Conservation (phyloP, 139 green algal species). For the Tetraselmis striata region DNA sequence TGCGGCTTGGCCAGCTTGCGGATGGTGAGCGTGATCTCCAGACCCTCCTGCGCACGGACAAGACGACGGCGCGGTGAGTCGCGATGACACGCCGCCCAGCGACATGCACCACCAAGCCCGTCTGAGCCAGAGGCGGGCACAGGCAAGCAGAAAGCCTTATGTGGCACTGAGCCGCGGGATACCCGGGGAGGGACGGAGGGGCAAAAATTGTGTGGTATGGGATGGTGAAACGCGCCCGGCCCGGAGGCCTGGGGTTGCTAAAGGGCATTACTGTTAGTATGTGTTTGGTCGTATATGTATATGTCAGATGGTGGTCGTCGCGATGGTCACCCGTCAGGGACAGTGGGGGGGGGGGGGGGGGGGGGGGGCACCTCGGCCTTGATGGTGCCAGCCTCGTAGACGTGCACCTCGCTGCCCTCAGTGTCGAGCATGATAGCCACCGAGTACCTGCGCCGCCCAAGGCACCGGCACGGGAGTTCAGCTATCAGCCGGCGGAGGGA, state of each 20-base stretch:
- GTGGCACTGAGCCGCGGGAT: background rate
- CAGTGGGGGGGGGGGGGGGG: background rate
- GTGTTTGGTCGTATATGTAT: too few relatives aligned
- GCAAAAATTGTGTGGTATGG: too few relatives aligned
- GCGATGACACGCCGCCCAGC: background rate
- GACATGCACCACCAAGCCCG: too few relatives aligned
- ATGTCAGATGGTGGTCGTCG: too few relatives aligned
- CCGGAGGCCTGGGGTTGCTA: too few relatives aligned
- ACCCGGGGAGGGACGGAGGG: background rate
- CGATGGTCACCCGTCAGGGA: slow-evolving; percentile 21
- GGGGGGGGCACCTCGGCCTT: slow-evolving; percentile 39
- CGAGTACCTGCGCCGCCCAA: slow-evolving; percentile 42
- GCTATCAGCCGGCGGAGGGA: background rate
- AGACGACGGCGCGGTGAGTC: too few relatives aligned
- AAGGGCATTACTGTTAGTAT: too few relatives aligned
- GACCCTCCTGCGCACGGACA: slow-evolving; percentile 16
- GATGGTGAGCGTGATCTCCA: slow-evolving; percentile 60
- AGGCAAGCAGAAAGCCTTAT: background rate
- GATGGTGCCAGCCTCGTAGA: slow-evolving; percentile 38
- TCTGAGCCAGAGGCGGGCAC: too few relatives aligned
- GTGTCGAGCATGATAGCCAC: slow-evolving; percentile 80
- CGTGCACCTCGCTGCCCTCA: slow-evolving; percentile 78
- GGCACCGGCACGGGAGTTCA: background rate
- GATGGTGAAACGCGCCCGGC: too few relatives aligned
- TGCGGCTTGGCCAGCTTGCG: slow-evolving; percentile 25